Evolutionary conservation across 208 protist species (phyloP).

Genomic region (Trypanosoma boissoni): DNA sequence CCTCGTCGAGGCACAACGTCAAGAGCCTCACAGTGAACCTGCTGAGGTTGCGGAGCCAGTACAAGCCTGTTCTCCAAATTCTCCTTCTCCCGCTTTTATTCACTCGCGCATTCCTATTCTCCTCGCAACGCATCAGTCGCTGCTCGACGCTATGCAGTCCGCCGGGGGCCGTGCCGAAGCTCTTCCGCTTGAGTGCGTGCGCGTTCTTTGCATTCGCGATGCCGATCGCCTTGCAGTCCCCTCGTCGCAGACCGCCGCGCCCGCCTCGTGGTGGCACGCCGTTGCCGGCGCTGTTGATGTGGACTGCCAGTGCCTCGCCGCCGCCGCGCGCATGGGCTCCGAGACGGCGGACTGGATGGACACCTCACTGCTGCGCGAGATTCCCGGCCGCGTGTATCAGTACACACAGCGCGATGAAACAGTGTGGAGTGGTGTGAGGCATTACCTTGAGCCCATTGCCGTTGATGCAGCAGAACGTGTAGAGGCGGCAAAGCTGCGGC

Average conservation of each 20-base stretch:
- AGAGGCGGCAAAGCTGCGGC: constrained; percentile 22
- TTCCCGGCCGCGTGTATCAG: constrained; percentile 15
- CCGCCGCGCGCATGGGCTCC: constrained; percentile 27
- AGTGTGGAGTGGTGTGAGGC: constrained; percentile 17
- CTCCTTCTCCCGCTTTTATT: too few relatives aligned
- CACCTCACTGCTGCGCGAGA: constrained; percentile 38
- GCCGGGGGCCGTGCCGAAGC: constrained; percentile 29
- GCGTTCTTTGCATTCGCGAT: constrained; percentile 39
- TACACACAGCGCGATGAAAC: constrained; percentile 34
- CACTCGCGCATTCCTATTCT: constrained; percentile 44
- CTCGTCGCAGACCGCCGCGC: constrained; percentile 31
- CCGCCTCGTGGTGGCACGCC: constrained; percentile 48
- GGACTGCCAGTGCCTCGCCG: constrained; percentile 72
- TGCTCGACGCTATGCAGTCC: constrained; percentile 34
- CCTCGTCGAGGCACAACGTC: too few relatives aligned
- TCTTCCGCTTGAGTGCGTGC: constrained; percentile 64
- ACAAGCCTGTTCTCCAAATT: too few relatives aligned
- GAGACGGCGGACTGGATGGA: constrained; percentile 42
- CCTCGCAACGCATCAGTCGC: constrained; percentile 37
- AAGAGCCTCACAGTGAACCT: too few relatives aligned
- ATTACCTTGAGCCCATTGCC: constrained; percentile 17
- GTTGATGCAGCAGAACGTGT: constrained; percentile 28
- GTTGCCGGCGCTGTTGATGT: constrained; percentile 71
- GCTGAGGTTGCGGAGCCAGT: too few relatives aligned
- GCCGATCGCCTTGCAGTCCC: constrained; percentile 44